Base-by-base conservation (phyloP, 257 asterid species). In the Rubia yunnanensis region DNA sequence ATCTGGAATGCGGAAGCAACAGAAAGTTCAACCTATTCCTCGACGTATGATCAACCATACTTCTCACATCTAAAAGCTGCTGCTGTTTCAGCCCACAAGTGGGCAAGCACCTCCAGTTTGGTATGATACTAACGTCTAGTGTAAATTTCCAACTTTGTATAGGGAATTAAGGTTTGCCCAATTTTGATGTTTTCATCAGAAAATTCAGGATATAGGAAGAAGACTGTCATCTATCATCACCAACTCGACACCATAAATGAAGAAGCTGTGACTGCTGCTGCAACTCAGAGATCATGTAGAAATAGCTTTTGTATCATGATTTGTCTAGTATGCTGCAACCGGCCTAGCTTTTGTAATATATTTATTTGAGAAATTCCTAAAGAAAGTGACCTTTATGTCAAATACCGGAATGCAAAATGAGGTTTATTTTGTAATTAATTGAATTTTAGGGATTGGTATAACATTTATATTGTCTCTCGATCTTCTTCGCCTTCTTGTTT, bases 1-100 rank as follows among this genome's bases (percentile, higher is more conserved):
- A 68, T 94, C 49, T 94, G 97, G 96, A 88, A 88, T 69, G 99
- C 99, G 24, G 99, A 90, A 65, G 95, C 97, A 24, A 81, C 98
- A 3, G 96, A 92, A 74, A 92, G 80, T 73, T 89, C 96, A 30
- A 87, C 79, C 38, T 82, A 92, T 73, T 80, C 80, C 72, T 71
- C 84, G 78, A 84, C 73, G 77, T 85, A 79, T 83, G 85, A 81
- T 74, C 68, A 69, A 48, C 31, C 32, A 57, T 70, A 84, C 63
- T 71, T 77, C 70, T 77, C 68, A 62, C 94, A 89, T 77, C 77
- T 92, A 44, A 87, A 85, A 73, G 77, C 73, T 14, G 86, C 77
- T 20, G 87, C 91, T 48, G 75, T 81, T 73, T 78, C 84, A 65
- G 82, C 89, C 52, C 74, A 73, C 71, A 83, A 80, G 72, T 92